Evolutionary conservation across 257 asterid genomes (phyloP).

Genomic region (Solanum chiquidenum): DNA sequence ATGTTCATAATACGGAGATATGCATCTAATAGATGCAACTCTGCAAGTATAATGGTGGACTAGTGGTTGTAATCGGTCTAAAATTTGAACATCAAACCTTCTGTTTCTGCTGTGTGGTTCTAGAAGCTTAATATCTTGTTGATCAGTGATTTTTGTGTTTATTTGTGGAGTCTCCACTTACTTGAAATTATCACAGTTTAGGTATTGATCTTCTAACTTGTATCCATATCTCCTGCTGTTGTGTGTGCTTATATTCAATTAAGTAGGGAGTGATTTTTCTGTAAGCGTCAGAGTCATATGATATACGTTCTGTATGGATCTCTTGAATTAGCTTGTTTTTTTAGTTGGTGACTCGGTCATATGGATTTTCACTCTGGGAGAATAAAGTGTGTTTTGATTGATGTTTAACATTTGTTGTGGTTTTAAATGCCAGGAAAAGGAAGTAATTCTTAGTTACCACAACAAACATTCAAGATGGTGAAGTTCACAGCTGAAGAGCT

Average conservation of each 20-base stretch:
- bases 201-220: not conserved
- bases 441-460: not conserved
- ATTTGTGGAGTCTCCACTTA: not conserved
- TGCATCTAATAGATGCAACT: not conserved
- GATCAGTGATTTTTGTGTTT: not conserved
- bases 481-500: constrained; percentile 38
- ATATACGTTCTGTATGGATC: not conserved
- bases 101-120: not conserved
- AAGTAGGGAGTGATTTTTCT: not conserved
- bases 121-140: too few species aligned
- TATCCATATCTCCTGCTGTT: not conserved
- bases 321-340: not conserved
- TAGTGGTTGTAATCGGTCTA: not conserved
- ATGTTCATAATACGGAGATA: not conserved
- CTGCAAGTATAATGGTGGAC: not conserved
- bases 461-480: constrained; percentile 14
- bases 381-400: not conserved
- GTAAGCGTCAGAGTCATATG: not conserved
- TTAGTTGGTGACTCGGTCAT: not conserved
- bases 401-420: not conserved
- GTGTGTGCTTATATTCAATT: not conserved
- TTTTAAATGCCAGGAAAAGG: not conserved
- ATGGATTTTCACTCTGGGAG: not conserved
- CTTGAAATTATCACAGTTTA: too few species aligned
- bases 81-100: not conserved